A percentile compares a stretch with the other conserved stretches of the same genome.
These are phyloP conservation scores for Phytophthora ohioensis DNA, from an alignment of 352 stramenopile species.

Conservation along the genomic window DNA sequence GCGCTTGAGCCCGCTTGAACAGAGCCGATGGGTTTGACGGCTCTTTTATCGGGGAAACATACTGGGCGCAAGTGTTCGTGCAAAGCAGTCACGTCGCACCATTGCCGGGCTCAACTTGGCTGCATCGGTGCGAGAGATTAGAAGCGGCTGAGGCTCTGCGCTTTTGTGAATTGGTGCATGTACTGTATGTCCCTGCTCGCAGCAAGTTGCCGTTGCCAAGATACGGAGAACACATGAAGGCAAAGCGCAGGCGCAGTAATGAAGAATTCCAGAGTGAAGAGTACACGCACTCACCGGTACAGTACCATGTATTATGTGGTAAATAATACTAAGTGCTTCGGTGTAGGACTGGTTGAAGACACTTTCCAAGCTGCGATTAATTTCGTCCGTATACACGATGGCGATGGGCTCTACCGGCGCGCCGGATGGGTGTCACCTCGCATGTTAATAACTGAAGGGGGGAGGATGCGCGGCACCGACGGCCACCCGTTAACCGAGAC, in stretches of 20 bases:
- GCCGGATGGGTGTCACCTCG: slow-evolving; percentile 12
- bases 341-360: background rate
- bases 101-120: slow-evolving; percentile 9
- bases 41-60: slow-evolving; percentile 28
- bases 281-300: background rate
- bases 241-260: slow-evolving; percentile 1
- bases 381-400: slow-evolving; percentile 2
- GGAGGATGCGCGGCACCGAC: slow-evolving; percentile 28
- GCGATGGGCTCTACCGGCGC: background rate
- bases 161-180: slow-evolving; percentile 9
- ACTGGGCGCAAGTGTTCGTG: slow-evolving; percentile 19
- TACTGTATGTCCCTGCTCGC: slow-evolving; percentile 36
- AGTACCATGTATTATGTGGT: no score
- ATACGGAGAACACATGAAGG: slow-evolving; percentile 39
- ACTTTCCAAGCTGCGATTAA: background rate
- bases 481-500: slow-evolving; percentile 18
- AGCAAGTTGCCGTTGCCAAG: slow-evolving; percentile 36
- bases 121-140: slow-evolving; percentile 5
- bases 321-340: no score
- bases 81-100: background rate
- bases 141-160: slow-evolving; percentile 5
- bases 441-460: slow-evolving; percentile 26
- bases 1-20: slow-evolving; percentile 12
- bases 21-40: slow-evolving; percentile 23
- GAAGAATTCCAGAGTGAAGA: slow-evolving; percentile 23